Conservation (phyloP, 305 asterid genomes). For the Rubia peregrina region DNA sequence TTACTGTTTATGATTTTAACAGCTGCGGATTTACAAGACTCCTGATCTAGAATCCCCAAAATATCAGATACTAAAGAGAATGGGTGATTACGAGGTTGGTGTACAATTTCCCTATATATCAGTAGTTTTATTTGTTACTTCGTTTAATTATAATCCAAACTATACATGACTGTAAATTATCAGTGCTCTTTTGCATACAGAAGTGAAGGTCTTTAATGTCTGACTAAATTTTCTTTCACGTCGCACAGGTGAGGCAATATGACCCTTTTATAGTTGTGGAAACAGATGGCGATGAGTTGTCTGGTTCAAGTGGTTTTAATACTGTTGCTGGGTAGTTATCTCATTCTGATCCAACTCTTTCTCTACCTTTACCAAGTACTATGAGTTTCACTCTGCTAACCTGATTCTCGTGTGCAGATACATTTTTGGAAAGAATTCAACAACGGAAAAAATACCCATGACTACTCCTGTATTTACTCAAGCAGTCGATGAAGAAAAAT, state of each 20-base stretch:
- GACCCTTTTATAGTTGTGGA: slow-evolving; percentile 71
- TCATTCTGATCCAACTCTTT: slow-evolving; percentile 2
- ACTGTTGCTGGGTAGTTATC: slow-evolving; percentile 66
- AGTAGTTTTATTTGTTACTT: neutral
- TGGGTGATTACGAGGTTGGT: slow-evolving; percentile 68
- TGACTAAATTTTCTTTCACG: slow-evolving; percentile 6
- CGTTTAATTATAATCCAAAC: neutral
- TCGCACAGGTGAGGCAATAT: slow-evolving; percentile 63
- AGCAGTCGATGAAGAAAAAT: slow-evolving; percentile 41
- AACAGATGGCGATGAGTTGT: slow-evolving; percentile 65
- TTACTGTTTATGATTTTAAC: slow-evolving; percentile 12
- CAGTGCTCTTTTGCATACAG: neutral
- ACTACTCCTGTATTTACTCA: slow-evolving; percentile 87
- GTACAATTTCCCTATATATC: neutral
- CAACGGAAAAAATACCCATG: slow-evolving; percentile 77
- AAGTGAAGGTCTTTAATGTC: neutral
- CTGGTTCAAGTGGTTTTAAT: slow-evolving; percentile 76
- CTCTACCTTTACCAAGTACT: neutral
- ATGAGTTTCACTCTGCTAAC: neutral
- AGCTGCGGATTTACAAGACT: slow-evolving; percentile 73
- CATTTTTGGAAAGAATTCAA: slow-evolving; percentile 78
- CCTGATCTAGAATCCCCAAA: slow-evolving; percentile 75
- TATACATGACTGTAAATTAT: neutral
- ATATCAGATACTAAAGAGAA: slow-evolving; percentile 66
- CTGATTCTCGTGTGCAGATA: slow-evolving; percentile 34